Base-by-base conservation (phyloP, 2,329 filamentous ascomycete species). In the Sclerotinia sclerotiorum region DNA sequence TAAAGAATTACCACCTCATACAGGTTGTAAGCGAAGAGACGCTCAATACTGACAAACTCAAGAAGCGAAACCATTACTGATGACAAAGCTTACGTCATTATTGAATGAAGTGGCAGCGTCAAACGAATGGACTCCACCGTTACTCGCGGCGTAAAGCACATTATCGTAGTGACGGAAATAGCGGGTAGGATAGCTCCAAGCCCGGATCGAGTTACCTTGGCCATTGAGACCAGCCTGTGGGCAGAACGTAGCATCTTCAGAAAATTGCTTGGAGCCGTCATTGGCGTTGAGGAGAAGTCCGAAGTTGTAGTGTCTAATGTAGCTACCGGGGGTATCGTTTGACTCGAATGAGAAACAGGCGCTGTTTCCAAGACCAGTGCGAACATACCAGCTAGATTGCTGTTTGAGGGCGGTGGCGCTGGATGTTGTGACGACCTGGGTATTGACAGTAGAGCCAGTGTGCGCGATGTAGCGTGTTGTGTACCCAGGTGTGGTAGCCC, bases 201-300 rank as follows among this genome's bases (percentile, higher is more conserved):
- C 80, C 5, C 84, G 80, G 44, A 89, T 80, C 0, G 85, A 82
- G 70, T 70, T 83, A 8, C 84, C 85, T 55, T 80, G 74, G 5
- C 84, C 84, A 71, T 77, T 84, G 29, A 89, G 77, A 0, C 82
- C 83, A 0, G 81, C 69, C 75, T 84, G 80, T 0, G 85, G 80
- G 74, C 87, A 89, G 77, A 89, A 89, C 0, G 87, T 89, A 10
- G 87, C 85, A 60, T 89, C 87, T 72, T 89, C 86, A 5, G 78
- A 49, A 77, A 89, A 88, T 64, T 79, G 77, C 79, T 88, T 87
- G 67, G 79, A 80, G 66, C 82, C 82, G 70, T 89, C 87, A 70
- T 83, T 82, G 68, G 82, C 80, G 54, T 79, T 76, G 57, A 89
- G 71, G 46, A 76, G 58, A 0, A 89, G 82, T 39, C 29, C 80